Base-by-base conservation (phyloP, 495 filamentous ascomycete genomes). In the Aspergillus heteromorphus region DNA sequence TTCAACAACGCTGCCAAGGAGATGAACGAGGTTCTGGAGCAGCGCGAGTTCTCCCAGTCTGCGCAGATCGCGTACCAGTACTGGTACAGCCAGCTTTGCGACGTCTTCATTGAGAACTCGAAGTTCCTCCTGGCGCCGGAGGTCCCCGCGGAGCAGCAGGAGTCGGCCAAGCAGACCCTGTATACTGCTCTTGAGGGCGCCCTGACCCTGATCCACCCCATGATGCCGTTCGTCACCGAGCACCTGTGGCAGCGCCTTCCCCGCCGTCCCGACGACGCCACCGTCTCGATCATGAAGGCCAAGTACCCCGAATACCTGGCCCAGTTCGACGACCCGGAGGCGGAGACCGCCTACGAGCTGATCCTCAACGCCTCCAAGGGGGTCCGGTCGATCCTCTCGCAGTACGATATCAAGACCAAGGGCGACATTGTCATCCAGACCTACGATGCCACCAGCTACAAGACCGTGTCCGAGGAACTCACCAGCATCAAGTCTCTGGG, bases 211-310 rank as follows among this genome's bases (percentile, higher is more conserved):
- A 80, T 89, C 51, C 85, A 89, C 64, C 87, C 87, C 2, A 86
- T 89, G 75, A 86, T 91, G 84, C 88, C 88, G 25, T 91, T 85
- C 75, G 68, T 92, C 50, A 87, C 84, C 2, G 86, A 90, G 68
- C 80, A 91, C 57, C 67, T 92, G 30, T 91, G 87, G 87, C 88
- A 90, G 66, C 81, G 87, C 23, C 79, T 92, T 4, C 88, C 88
- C 21, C 79, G 82, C 50, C 73, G 83, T 47, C 76, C 76, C 27
- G 75, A 72, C 11, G 87, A 89, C 63, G 70, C 73, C 51, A 87
- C 84, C 4, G 69, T 74, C 29, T 83, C 84, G 1, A 87, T 92
- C 66, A 85, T 86, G 73, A 71, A 82, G 34, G 86, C 88, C 30
- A 62, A 69, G 30, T 91, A 84, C 67, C 88, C 88, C 30, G 71